phyloP scores from a whole-genome alignment of 495 filamentous ascomycete species.

The Neurospora cerealis region DNA sequence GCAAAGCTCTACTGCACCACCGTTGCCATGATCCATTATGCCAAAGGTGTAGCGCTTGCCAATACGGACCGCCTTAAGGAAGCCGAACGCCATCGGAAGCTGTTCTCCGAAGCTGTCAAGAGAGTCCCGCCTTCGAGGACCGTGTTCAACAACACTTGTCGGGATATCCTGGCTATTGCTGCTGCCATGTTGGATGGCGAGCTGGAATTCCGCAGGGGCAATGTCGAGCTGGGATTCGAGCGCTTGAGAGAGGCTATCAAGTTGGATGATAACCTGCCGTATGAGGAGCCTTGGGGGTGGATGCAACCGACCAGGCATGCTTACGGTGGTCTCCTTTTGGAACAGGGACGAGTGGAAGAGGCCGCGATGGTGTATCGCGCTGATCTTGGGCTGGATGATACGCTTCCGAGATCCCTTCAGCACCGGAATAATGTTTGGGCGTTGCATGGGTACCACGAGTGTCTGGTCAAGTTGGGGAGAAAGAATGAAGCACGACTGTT shows the following conservation, averaged over 20 bases:
- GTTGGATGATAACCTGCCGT: constrained; percentile 47
- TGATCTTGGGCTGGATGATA: constrained; percentile 49
- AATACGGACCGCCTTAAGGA: constrained; percentile 37
- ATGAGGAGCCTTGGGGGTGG: constrained; percentile 63
- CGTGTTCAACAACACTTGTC: constrained; percentile 54
- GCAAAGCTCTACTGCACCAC: constrained; percentile 49
- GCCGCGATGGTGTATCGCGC: constrained; percentile 47
- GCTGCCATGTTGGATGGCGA: constrained; percentile 59
- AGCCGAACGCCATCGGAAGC: constrained; percentile 33
- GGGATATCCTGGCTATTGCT: constrained; percentile 49
- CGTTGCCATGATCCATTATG: constrained; percentile 55
- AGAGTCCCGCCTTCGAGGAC: constrained; percentile 44
- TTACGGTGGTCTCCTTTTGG: constrained; percentile 51
- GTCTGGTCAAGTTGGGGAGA: constrained; percentile 41
- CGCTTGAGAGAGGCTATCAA: constrained; percentile 43
- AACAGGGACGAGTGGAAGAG: constrained; percentile 47
- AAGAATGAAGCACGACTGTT: constrained; percentile 40
- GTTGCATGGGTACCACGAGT: constrained; percentile 57
- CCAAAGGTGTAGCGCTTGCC: constrained; percentile 51
- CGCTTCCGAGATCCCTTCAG: constrained; percentile 45
- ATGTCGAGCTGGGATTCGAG: constrained; percentile 43
- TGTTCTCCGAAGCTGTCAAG: constrained; percentile 37
- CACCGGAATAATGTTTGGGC: constrained; percentile 63
- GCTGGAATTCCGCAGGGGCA: constrained; percentile 51
- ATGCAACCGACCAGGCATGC: constrained; percentile 61